A percentile compares a stretch with the other conserved stretches of the same genome.
phyloP scores from a whole-genome alignment of 2,329 filamentous ascomycete genomes.

The Phyllosticta citriasiana region DNA sequence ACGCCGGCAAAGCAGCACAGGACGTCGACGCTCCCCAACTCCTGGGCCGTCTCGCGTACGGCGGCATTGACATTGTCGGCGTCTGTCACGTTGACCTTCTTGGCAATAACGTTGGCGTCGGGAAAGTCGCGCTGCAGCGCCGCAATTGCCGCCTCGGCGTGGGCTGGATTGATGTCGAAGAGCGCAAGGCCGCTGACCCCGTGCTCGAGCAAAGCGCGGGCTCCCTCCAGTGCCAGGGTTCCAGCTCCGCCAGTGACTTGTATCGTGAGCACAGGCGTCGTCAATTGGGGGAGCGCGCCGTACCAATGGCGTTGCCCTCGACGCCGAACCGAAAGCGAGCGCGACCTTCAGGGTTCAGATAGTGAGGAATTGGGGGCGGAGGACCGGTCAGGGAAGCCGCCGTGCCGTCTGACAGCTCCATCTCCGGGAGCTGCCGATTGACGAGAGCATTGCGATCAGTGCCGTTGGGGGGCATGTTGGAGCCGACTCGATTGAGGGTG shows the following conservation, averaged over 20 bases:
- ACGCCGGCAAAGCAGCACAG: conserved; percentile 60
- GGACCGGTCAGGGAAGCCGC: conserved; percentile 33
- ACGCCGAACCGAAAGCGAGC: conserved; percentile 42
- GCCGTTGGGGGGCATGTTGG: conserved; percentile 25
- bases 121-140: conserved; percentile 47
- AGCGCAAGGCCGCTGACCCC: conserved; percentile 50
- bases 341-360: conserved; percentile 31
- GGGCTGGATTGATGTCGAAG: conserved; percentile 46
- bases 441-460: conserved; percentile 35
- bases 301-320: conserved; percentile 44
- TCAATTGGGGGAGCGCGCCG: conserved; percentile 15
- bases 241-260: conserved; percentile 57
- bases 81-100: conserved; percentile 51
- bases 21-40: conserved; percentile 44
- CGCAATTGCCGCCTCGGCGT: conserved; percentile 33
- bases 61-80: conserved; percentile 37
- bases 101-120: conserved; percentile 37
- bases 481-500: not conserved
- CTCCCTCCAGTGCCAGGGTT: conserved; percentile 48
- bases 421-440: conserved; percentile 36
- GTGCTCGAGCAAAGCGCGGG: conserved; percentile 58
- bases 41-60: conserved; percentile 25
- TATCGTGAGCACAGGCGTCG: not conserved
- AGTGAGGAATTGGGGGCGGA: conserved; percentile 33
- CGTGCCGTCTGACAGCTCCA: conserved; percentile 38